phyloP scores from a whole-genome alignment of 2,329 filamentous ascomycete genomes.

The Trichothecium sympodiale region DNA sequence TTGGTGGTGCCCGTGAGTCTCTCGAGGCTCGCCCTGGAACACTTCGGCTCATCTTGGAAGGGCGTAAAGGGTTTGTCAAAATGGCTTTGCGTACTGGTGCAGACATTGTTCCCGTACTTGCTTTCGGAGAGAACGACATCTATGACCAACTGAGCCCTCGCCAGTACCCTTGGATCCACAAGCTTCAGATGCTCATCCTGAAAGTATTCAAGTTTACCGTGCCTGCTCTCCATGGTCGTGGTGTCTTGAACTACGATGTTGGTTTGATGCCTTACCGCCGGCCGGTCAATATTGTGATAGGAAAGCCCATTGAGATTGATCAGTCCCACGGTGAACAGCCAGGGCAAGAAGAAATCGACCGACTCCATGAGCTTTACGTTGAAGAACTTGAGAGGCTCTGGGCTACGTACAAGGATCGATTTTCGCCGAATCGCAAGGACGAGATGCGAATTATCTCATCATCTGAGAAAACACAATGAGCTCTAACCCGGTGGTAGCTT shows the following conservation, averaged over 20 bases:
- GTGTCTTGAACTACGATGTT: constrained; percentile 96
- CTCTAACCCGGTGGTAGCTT: too few relatives aligned
- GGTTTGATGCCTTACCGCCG: constrained; percentile 89
- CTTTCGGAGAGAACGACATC: constrained; percentile 90
- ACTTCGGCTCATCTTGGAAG: constrained; percentile 66
- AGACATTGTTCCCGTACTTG: constrained; percentile 82
- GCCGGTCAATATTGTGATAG: constrained; percentile 82
- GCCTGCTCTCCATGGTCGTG: constrained; percentile 78
- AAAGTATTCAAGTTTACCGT: constrained; percentile 85
- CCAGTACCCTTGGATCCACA: constrained; percentile 68
- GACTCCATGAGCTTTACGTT: constrained; percentile 70
- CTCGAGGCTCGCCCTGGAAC: constrained; percentile 75
- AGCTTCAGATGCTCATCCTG: constrained; percentile 73
- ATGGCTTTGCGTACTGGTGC: constrained; percentile 86
- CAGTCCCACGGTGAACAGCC: constrained; percentile 47
- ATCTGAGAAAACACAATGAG: not conserved
- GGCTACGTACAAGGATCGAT: constrained; percentile 69
- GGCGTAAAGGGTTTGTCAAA: constrained; percentile 88
- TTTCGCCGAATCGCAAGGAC: constrained; percentile 48
- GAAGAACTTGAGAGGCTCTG: constrained; percentile 62
- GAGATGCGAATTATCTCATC: constrained; percentile 59
- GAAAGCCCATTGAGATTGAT: constrained; percentile 64
- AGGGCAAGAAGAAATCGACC: constrained; percentile 63
- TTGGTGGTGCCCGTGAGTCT: constrained; percentile 86
- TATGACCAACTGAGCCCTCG: constrained; percentile 81